Evolutionary conservation across 1,139 yeast genomes (phyloP).

Genomic region (Blastobotrys niveus): DNA sequence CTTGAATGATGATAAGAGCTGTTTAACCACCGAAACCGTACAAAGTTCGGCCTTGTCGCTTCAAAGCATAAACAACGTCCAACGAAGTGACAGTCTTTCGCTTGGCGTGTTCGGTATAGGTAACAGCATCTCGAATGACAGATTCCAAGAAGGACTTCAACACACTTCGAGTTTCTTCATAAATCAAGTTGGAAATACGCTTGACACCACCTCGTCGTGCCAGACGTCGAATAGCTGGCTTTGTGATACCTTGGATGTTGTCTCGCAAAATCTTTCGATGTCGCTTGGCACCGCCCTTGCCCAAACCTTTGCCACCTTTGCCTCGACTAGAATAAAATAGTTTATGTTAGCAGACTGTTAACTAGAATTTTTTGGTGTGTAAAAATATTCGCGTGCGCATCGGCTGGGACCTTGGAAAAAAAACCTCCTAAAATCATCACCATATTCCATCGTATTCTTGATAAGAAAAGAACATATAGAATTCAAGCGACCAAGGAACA

Average conservation of each 20-base stretch:
- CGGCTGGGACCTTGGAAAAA: not conserved
- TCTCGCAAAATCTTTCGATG: conserved; percentile 99
- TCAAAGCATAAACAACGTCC: conserved; percentile 98
- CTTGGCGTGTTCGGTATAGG: conserved; percentile 99
- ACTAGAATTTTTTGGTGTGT: conserved; percentile 2
- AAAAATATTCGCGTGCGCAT: not conserved
- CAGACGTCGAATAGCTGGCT: conserved; percentile 99
- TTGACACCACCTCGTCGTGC: conserved; percentile 99
- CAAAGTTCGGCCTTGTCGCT: conserved; percentile 99
- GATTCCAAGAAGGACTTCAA: conserved; percentile 93
- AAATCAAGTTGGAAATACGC: conserved; percentile 98
- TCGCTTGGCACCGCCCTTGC: conserved; percentile 99
- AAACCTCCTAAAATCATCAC: conserved; percentile 5
- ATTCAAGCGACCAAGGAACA: conserved; percentile 1
- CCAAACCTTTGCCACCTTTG: conserved; percentile 99
- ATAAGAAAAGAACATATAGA: not conserved
- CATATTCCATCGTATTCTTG: conserved; percentile 1
- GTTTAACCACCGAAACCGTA: conserved; percentile 99
- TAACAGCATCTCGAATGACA: conserved; percentile 98
- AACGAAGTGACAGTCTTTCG: conserved; percentile 99
- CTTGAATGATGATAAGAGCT: conserved; percentile 6
- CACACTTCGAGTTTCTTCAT: conserved; percentile 98
- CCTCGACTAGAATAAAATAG: conserved; percentile 60
- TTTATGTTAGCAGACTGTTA: too few species aligned
- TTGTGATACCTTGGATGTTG: conserved; percentile 99